Base-by-base conservation (phyloP, 192 early-diverging fungal species). In the Podila verticillata region DNA sequence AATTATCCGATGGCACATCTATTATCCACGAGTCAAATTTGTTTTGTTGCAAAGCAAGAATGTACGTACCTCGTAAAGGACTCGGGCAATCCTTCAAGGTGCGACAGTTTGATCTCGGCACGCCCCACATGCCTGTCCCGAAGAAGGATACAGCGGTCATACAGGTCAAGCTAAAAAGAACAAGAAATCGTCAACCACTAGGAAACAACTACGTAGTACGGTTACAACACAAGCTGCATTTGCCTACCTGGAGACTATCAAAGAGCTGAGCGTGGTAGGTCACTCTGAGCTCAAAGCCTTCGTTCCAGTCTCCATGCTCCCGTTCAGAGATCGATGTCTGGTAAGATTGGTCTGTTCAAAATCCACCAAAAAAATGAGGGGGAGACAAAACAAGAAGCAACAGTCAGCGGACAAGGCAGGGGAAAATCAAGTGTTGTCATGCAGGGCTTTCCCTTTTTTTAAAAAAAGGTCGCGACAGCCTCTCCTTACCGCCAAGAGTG, bases 191-290 rank as follows among this genome's bases (percentile, higher is more conserved):
- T 44, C 39, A 44, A 15, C 1, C 13, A 15, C 39, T 10, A 15
- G 39, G 10, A 15, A 44, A 44, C 39, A 44, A 1, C 39, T 12
- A 44, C 1, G 13, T 0, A 44, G 12, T 44, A 4, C 39, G 17
- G 13, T 10, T 17, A 15, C 10, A 48, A 65, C 28, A 65, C 6
- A 34, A 29, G 36, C 7, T 15, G 61, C 24, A 59, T 26, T 36
- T 70, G 22, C 28, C 70, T 84, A 83, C 87, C 70, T 88, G 84
- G 17, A 88, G 66, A 20, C 91, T 91, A 29, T 90, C 91, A 79
- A 94, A 94, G 6, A 94, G 85, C 81, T 94, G 92, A 57, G 85
- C 88, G 65, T 94, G 92, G 66, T 89, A 92, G 9, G 88, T 88
- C 7, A 94, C 89, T 1, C 84, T 62, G 22, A 94, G 85, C 70